A percentile compares a stretch with the other conserved stretches of the same genome.
These are phyloP conservation scores for Linaria vulgaris DNA, from an alignment of 257 asterid species.

Conservation along the genomic window DNA sequence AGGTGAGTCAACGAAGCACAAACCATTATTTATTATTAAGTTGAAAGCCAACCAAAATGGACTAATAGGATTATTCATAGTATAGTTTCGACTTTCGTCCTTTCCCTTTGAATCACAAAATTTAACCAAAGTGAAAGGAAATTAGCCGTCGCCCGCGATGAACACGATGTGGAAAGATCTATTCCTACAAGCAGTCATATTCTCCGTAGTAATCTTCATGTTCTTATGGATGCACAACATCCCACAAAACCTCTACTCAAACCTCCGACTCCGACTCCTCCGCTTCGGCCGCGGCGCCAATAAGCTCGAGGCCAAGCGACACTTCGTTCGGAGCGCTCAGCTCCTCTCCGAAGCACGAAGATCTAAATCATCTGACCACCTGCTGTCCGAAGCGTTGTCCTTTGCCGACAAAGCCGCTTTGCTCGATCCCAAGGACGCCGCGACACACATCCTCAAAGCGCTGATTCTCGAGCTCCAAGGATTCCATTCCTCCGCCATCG, in stretches of 20 bases:
- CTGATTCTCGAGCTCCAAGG: constrained; percentile 66
- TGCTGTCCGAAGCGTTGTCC: constrained; percentile 46
- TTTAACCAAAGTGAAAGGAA: too few species aligned
- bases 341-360: constrained; percentile 55
- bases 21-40: too few species aligned
- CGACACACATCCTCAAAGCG: constrained; percentile 68
- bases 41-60: too few species aligned
- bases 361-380: not conserved
- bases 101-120: too few species aligned
- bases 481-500: constrained; percentile 57
- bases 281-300: constrained; percentile 32
- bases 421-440: constrained; percentile 61
- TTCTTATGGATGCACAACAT: constrained; percentile 44
- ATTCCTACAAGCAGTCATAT: constrained; percentile 44
- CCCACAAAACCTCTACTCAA: constrained; percentile 57
- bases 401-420: constrained; percentile 66
- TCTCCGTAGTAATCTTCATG: constrained; percentile 30
- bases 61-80: too few species aligned
- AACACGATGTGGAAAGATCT: constrained; percentile 53
- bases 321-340: constrained; percentile 71
- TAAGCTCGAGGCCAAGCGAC: constrained; percentile 59
- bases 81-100: too few species aligned
- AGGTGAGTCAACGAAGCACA: too few species aligned
- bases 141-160: not conserved
- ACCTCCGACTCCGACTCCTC: constrained; percentile 42